These are phyloP conservation scores for Pichia sp. DNA, from an alignment of 1,139 yeast genomes.

Conservation along the genomic window DNA sequence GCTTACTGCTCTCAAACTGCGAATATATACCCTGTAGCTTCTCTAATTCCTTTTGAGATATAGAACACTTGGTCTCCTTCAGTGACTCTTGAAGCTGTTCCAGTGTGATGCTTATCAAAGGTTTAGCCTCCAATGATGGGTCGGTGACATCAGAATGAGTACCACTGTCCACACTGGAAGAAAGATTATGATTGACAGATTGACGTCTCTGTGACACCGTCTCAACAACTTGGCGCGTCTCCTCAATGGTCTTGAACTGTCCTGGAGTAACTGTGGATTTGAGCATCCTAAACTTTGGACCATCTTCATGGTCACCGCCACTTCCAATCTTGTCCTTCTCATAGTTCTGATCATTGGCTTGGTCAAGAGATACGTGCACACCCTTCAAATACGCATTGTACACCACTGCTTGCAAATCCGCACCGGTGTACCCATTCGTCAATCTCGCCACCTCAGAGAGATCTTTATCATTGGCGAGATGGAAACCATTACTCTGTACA, in stretches of 20 bases:
- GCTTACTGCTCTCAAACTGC: conserved; percentile 60
- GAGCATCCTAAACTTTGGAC: too few relatives aligned
- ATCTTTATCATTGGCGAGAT: conserved; percentile 41
- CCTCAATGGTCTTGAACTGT: too few relatives aligned
- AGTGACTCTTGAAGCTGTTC: conserved; percentile 59
- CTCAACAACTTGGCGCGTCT: too few relatives aligned
- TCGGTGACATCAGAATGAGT: too few relatives aligned
- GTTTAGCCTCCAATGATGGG: too few relatives aligned
- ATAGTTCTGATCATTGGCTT: conserved; percentile 11
- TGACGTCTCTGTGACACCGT: too few relatives aligned
- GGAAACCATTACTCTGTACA: conserved; percentile 44
- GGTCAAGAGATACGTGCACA: conserved; percentile 67
- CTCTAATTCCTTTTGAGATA: conserved; percentile 61
- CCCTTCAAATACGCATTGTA: conserved; percentile 90
- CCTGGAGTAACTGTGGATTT: too few relatives aligned
- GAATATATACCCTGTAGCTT: conserved; percentile 61
- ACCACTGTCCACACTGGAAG: too few relatives aligned
- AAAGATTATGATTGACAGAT: too few relatives aligned
- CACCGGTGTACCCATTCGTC: conserved; percentile 85
- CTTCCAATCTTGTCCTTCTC: neutral
- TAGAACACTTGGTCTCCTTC: conserved; percentile 78
- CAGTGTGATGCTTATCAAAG: conserved; percentile 36
- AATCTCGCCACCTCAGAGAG: conserved; percentile 48
- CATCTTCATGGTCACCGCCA: neutral
- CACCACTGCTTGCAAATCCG: conserved; percentile 88